phyloP scores from a whole-genome alignment of 2,329 filamentous ascomycete species.

The Diaporthe ampelina region DNA sequence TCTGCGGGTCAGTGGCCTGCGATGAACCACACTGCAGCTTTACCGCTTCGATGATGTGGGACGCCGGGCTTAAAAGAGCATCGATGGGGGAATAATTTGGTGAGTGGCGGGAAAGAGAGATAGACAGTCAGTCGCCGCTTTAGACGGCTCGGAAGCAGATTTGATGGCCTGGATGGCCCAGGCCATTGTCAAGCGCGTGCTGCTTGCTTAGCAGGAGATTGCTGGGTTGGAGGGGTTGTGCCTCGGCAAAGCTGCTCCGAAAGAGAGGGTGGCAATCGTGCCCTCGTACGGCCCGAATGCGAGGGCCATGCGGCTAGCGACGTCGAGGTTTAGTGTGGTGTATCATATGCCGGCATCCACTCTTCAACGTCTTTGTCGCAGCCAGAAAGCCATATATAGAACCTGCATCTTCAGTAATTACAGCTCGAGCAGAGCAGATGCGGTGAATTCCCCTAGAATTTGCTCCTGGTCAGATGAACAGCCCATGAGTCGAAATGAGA shows the following conservation, averaged over 20 bases:
- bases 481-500: not conserved
- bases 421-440: not conserved
- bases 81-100: not conserved
- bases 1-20: not conserved
- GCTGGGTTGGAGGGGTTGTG: slow-evolving; percentile 5
- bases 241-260: slow-evolving; percentile 24
- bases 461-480: not conserved
- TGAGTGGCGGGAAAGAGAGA: slow-evolving; percentile 5
- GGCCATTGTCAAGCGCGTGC: slow-evolving; percentile 7
- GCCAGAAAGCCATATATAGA: not conserved
- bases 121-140: not conserved
- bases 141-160: not conserved
- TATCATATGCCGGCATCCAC: slow-evolving; percentile 25
- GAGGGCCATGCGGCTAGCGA: slow-evolving; percentile 19
- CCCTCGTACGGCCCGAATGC: slow-evolving; percentile 16
- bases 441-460: not conserved
- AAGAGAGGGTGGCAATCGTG: slow-evolving; percentile 7
- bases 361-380: slow-evolving; percentile 15
- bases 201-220: not conserved
- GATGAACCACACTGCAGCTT: slow-evolving; percentile 4
- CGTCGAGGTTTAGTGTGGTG: slow-evolving; percentile 16
- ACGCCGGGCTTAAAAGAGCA: not conserved
- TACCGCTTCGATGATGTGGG: not conserved
- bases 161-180: not conserved
- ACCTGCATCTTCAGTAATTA: not conserved